Conservation (phyloP, 495 filamentous ascomycete genomes). For the Penicillium maclennaniae region DNA sequence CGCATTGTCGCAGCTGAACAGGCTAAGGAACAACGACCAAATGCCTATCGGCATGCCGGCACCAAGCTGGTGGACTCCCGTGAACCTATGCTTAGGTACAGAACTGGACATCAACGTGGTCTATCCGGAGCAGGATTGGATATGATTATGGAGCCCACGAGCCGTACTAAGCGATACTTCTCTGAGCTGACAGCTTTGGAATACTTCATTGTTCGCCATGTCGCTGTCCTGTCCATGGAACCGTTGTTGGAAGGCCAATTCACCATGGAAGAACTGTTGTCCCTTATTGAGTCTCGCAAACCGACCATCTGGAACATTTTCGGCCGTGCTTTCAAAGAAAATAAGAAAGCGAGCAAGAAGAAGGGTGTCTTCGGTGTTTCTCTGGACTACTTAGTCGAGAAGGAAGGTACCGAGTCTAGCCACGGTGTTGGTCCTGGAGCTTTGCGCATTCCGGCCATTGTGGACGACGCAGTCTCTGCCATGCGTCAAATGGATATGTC, state of each 20-base stretch:
- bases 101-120: slow-evolving; percentile 74
- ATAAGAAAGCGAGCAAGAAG: slow-evolving; percentile 75
- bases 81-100: slow-evolving; percentile 63
- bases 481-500: slow-evolving; percentile 99
- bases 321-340: slow-evolving; percentile 89
- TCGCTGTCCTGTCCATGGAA: slow-evolving; percentile 93
- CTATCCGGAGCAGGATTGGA: slow-evolving; percentile 63
- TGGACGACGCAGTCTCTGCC: slow-evolving; percentile 87
- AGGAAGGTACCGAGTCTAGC: slow-evolving; percentile 91
- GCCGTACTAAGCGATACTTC: slow-evolving; percentile 75
- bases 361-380: slow-evolving; percentile 91
- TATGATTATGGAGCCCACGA: slow-evolving; percentile 24
- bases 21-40: slow-evolving; percentile 85
- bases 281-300: slow-evolving; percentile 89
- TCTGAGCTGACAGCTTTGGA: slow-evolving; percentile 94
- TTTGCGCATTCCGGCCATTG: slow-evolving; percentile 78
- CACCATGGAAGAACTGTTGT: slow-evolving; percentile 88
- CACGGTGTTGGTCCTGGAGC: slow-evolving; percentile 92
- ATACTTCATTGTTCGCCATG: slow-evolving; percentile 94
- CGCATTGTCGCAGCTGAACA: slow-evolving; percentile 94
- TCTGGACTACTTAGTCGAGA: slow-evolving; percentile 78
- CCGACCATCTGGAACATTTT: slow-evolving; percentile 97
- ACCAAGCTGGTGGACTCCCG: slow-evolving; percentile 62
- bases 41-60: slow-evolving; percentile 72
- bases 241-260: slow-evolving; percentile 87